A percentile compares a stretch with the other conserved stretches of the same genome.
Evolutionary conservation across 306 rosid genomes (phyloP).

Genomic region (Canavalia gladiata): DNA sequence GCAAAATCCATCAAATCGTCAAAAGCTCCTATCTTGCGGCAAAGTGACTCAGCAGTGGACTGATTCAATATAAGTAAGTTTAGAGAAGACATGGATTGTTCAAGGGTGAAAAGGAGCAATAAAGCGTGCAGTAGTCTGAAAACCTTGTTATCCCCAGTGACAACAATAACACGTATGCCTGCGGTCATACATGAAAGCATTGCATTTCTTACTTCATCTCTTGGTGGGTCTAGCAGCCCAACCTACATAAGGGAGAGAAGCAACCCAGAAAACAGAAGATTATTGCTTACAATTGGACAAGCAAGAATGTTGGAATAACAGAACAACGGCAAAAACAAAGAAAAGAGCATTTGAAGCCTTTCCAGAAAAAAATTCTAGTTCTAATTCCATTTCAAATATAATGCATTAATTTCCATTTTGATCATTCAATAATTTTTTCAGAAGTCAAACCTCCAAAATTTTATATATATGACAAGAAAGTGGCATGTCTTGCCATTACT

Average conservation of each 20-base stretch:
- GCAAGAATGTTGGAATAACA: not conserved
- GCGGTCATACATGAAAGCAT: slow-evolving; percentile 97
- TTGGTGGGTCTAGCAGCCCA: slow-evolving; percentile 99
- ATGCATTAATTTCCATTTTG: slow-evolving; percentile 28
- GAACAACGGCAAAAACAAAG: slow-evolving; percentile 16
- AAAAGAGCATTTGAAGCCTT: slow-evolving; percentile 12
- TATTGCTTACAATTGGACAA: not conserved
- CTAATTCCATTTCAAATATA: slow-evolving; percentile 12
- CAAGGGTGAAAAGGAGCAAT: slow-evolving; percentile 37
- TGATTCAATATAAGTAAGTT: slow-evolving; percentile 57
- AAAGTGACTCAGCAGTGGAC: slow-evolving; percentile 98
- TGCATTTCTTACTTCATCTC: slow-evolving; percentile 97
- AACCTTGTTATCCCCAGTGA: slow-evolving; percentile 99
- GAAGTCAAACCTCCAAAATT: slow-evolving; percentile 19
- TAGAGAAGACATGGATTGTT: slow-evolving; percentile 43
- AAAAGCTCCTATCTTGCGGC: slow-evolving; percentile 97
- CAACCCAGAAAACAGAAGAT: slow-evolving; percentile 26
- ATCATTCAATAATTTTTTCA: slow-evolving; percentile 9
- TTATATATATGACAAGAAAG: too few relatives aligned
- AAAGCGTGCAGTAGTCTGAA: slow-evolving; percentile 36
- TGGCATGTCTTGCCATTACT: too few relatives aligned
- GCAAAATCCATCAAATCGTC: slow-evolving; percentile 81
- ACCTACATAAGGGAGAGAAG: slow-evolving; percentile 62
- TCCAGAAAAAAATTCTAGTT: not conserved
- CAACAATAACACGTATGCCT: slow-evolving; percentile 99